Conservation (phyloP, 768 basidiomycete species). For the Trametes sanguinea region DNA sequence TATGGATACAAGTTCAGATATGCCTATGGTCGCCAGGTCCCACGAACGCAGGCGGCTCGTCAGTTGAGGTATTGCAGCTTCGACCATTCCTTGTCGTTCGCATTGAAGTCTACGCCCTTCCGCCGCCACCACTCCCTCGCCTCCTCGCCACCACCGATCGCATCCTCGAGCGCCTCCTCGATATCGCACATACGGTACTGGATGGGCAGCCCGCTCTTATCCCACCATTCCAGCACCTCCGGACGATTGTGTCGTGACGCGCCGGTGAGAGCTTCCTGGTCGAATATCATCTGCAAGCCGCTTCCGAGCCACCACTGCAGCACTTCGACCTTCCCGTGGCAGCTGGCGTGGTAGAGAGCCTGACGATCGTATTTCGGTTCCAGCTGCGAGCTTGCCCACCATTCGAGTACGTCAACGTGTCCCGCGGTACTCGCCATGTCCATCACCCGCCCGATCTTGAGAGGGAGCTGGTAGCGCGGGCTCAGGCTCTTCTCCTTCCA, state of each 20-base stretch:
- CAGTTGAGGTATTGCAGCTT: constrained; percentile 73
- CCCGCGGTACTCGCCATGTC: constrained; percentile 83
- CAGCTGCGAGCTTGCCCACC: constrained; percentile 81
- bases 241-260: constrained; percentile 83
- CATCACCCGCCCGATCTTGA: constrained; percentile 84
- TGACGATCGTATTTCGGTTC: constrained; percentile 79
- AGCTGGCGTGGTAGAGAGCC: constrained; percentile 77
- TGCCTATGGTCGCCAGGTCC: background rate
- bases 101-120: constrained; percentile 81
- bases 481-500: constrained; percentile 59
- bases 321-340: constrained; percentile 77
- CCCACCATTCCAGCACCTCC: constrained; percentile 89
- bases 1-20: constrained; percentile 11
- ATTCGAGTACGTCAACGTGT: constrained; percentile 73
- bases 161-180: constrained; percentile 88
- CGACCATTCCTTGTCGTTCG: constrained; percentile 88
- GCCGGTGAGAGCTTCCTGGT: constrained; percentile 75
- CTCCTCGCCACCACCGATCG: constrained; percentile 75
- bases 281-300: constrained; percentile 75
- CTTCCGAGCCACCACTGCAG: constrained; percentile 84
- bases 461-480: constrained; percentile 49
- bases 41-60: background rate
- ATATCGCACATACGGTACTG: constrained; percentile 91
- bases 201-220: constrained; percentile 72
- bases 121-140: constrained; percentile 80